phyloP scores from a whole-genome alignment of 2,329 filamentous ascomycete genomes.

The Colletotrichum sp. region DNA sequence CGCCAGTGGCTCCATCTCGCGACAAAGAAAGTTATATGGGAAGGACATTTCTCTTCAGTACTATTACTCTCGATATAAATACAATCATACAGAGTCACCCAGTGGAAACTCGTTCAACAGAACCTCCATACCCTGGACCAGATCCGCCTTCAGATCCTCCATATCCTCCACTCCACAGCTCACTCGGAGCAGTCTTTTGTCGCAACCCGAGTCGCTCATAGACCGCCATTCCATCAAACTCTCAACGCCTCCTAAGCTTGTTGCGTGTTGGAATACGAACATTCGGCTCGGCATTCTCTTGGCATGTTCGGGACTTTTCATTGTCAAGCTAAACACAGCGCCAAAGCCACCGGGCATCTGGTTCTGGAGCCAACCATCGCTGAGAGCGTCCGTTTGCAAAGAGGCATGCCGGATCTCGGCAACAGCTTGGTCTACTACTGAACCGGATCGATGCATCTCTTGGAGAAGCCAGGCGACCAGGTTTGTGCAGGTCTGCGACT shows the following conservation, averaged over 20 bases:
- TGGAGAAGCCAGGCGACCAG: not conserved
- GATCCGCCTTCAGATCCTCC: not conserved
- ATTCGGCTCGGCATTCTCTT: not conserved
- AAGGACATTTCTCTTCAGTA: no score
- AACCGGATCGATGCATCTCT: not conserved
- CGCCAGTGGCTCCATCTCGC: no score
- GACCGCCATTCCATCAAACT: not conserved
- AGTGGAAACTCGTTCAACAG: not conserved
- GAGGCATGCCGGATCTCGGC: not conserved
- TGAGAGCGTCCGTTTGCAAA: not conserved
- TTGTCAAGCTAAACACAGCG: not conserved
- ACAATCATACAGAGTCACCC: not conserved
- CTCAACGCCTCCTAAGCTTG: not conserved
- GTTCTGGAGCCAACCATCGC: not conserved
- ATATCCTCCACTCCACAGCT: not conserved
- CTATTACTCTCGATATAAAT: no score
- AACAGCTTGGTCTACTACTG: not conserved
- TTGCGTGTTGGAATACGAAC: not conserved
- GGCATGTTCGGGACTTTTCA: not conserved
- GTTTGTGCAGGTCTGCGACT: constrained; percentile 60
- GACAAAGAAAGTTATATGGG: no score
- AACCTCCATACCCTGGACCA: not conserved
- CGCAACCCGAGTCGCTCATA: not conserved
- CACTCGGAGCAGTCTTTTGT: not conserved
- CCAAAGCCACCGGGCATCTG: not conserved